Base-by-base conservation (phyloP, 1,284 basidiomycete genomes). In the Melampsora allii-populina region DNA sequence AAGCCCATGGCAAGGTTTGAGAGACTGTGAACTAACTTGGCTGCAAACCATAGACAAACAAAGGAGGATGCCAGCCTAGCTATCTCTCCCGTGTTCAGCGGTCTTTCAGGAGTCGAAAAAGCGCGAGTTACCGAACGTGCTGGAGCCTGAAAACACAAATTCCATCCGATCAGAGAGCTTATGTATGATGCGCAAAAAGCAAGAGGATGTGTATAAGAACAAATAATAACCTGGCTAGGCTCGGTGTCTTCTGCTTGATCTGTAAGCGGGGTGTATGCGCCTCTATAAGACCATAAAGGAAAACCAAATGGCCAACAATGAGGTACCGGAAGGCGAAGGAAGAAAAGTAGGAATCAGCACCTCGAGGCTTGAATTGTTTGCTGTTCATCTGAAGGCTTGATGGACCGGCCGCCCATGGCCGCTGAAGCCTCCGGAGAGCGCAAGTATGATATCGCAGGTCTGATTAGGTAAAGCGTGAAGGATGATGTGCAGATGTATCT, bases 401-500 rank as follows among this genome's bases (percentile, higher is more conserved):
- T 46, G 39, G 63, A 65, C 27, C 31, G n/a, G 50, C 50, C 50
- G 3, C 50, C 21, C 27, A n/a, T n/a, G n/a, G n/a, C 50, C 21
- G 27, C 50, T 21, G 50, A 53, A 10, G 50, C n/a, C 27, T 56
- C 24, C 9, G 50, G 24, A 56, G 50, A 29, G 5, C 63, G 42
- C 68, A 85, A 84, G 74, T 88, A 78, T 61, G 84, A 79, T 67
- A 85, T 87, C 0, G 92, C 69, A 14, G 69, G 69, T 2, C 53
- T 92, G 9, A 97, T 79, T 31, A 98, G 87, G 83, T 98, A 98
- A 21, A 95, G 79, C n/a, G 88, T 84, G 81, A 97, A 98, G 9
- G 90, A 86, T 73, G 91, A 89, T 0, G 93, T 95, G 81, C 89
- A 92, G 79, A 92, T 83, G 79, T 93, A 96, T 2, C 93, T 96